Evolutionary conservation across 169 alveolate species (phyloP), one percentile per base, ranked within the genome.

Genomic region (Plasmodium knowlesi): DNA sequence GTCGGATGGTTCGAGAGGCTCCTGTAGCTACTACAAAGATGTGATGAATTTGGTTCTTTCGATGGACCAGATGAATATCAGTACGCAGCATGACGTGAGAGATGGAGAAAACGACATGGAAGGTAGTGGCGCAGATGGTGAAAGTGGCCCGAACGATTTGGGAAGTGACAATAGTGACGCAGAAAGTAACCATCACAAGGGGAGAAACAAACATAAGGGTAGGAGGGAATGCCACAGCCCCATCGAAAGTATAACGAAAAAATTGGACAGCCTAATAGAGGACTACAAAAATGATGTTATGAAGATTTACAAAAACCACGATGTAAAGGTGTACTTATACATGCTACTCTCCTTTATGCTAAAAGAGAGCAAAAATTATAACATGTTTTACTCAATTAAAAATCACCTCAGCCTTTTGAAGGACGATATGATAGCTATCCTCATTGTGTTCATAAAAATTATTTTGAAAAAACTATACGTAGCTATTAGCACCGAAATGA

Each of bases 361-460:
- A 74, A 76, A 74, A 25, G 86, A 86, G 43, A 53, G 86, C 32
- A 78, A 37, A 74, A 73, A 86, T 86, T 86, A 86, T 25, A 74
- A 76, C 5, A 19, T 86, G 46, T 86, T 86, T 53, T 86, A 86
- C 54, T 74, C 74, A 32, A 86, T 86, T 37, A 86, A 86, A 43
- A 43, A 86, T 43, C 79, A 86, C 67, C 41, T 86, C 1, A 86
- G 93, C 10, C 39, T 86, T 76, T 25, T 86, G 25, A 74, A 50
- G 6, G 93, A 86, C 32, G 85, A 86, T 41, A 86, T 86, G 93
- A 57, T 86, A 74, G 53, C 70, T 28, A 54, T 86, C 16, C 46
- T 86, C 16, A 39, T 86, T 14, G 79, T 86, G n/a, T 86, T 53
- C 81, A 8, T 76, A n/a, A 86, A 74, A 86, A 50, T 74, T 5